Evolutionary conservation across 1,284 basidiomycete species (phyloP).

Genomic region (Trichosporon sp.): DNA sequence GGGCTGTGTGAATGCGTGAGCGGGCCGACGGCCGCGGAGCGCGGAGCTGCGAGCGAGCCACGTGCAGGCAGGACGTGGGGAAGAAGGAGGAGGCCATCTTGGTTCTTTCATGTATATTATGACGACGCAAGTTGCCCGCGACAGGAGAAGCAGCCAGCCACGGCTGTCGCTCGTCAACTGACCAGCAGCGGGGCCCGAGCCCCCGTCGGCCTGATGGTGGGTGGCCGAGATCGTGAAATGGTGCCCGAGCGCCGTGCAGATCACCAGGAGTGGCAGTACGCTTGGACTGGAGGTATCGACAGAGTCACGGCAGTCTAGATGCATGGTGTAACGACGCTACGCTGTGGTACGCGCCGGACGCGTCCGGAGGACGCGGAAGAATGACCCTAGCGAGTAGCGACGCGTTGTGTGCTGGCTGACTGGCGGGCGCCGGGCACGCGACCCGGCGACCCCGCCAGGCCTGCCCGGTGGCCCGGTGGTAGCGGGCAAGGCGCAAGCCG

Average conservation of each 20-base stretch:
- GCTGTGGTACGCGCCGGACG: no score
- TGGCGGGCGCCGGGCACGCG: neutral
- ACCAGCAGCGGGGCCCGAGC: neutral
- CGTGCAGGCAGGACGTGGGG: neutral
- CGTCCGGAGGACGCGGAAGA: no score
- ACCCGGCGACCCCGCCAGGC: neutral
- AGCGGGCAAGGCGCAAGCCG: no score
- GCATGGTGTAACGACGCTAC: no score
- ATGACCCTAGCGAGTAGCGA: no score
- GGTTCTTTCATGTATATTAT: neutral
- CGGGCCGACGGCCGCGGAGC: neutral
- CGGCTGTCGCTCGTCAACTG: neutral
- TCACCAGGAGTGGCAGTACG: neutral
- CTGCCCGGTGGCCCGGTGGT: no score
- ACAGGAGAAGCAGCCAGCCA: neutral
- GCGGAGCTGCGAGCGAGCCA: neutral
- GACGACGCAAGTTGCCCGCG: no score
- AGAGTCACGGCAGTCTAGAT: neutral
- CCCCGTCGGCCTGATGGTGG: neutral
- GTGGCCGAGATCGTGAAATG: no score
- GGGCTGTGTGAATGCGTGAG: constrained; percentile 21
- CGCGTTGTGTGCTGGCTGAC: neutral
- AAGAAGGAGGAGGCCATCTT: neutral
- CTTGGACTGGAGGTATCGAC: neutral
- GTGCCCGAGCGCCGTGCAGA: neutral